Conservation (phyloP, 495 filamentous ascomycete species). For the Penicillium ochrochloron region DNA sequence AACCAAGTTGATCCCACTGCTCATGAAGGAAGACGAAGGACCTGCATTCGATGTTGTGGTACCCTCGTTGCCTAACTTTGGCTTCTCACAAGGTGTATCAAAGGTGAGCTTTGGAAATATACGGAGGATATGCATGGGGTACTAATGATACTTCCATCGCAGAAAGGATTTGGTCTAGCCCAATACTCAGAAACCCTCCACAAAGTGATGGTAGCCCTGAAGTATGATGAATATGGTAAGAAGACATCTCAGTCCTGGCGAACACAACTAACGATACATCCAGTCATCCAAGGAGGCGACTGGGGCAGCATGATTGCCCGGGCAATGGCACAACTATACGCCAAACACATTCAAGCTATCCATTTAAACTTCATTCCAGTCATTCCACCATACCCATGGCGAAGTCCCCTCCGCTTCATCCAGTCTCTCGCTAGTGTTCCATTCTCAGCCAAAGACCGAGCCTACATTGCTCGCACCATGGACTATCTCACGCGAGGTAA, state of each 20-base stretch:
- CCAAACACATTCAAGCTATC: constrained; percentile 45
- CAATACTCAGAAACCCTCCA: constrained; percentile 51
- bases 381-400: constrained; percentile 38
- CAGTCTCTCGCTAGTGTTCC: constrained; percentile 41
- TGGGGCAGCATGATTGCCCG: constrained; percentile 53
- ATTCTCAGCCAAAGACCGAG: constrained; percentile 41
- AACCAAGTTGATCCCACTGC: constrained; percentile 61
- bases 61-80: constrained; percentile 74
- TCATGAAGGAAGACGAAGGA: constrained; percentile 50
- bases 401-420: constrained; percentile 40
- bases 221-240: constrained; percentile 51
- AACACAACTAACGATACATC: constrained; percentile 6
- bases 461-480: constrained; percentile 34
- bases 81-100: constrained; percentile 61
- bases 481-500: constrained; percentile 44
- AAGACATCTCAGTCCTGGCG: not conserved
- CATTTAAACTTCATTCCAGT: constrained; percentile 51
- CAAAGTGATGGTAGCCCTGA: constrained; percentile 47
- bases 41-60: constrained; percentile 71
- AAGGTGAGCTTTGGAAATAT: constrained; percentile 37
- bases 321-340: constrained; percentile 44
- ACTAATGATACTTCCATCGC: constrained; percentile 15
- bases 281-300: constrained; percentile 56
- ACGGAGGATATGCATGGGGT: not conserved
- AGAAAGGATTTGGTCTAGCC: constrained; percentile 47